Conservation (phyloP, 163 green algal species). For the Smithsoniella earleae region DNA sequence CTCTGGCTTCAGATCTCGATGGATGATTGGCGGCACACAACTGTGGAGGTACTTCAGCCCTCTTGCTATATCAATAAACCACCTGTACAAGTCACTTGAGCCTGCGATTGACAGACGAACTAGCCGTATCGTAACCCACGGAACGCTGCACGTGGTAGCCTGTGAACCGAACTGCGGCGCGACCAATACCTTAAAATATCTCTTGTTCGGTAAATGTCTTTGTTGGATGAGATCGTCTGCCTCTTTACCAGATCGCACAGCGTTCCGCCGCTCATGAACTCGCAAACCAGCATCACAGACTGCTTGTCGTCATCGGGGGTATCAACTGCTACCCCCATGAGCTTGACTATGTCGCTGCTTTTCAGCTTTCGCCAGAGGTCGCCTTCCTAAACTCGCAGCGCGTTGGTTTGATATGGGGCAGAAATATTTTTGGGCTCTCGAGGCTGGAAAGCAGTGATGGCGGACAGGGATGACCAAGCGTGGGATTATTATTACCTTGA, state of each 20-base stretch:
- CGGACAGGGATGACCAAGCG: background rate
- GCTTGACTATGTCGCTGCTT: slow-evolving; percentile 23
- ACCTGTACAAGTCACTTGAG: background rate
- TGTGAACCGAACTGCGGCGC: background rate
- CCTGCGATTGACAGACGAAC: background rate
- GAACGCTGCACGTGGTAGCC: background rate
- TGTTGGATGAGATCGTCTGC: background rate
- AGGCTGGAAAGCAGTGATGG: background rate
- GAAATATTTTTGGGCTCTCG: background rate
- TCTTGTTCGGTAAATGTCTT: background rate
- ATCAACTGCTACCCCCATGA: slow-evolving; percentile 6
- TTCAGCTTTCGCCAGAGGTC: slow-evolving; percentile 26
- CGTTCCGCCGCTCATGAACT: slow-evolving; percentile 6
- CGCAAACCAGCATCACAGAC: slow-evolving; percentile 8
- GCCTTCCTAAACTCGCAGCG: no score
- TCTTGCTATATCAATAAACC: background rate
- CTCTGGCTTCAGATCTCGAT: slow-evolving; percentile 33
- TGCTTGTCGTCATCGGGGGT: background rate
- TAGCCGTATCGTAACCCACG: background rate
- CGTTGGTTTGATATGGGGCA: background rate
- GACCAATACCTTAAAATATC: slow-evolving; percentile 9
- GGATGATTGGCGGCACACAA: slow-evolving; percentile 29
- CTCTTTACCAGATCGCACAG: background rate
- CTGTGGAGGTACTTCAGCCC: slow-evolving; percentile 32
- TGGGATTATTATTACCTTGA: no score